These are phyloP conservation scores for Ascochyta viciae-villosae DNA, from an alignment of 2,329 filamentous ascomycete genomes.

Conservation along the genomic window DNA sequence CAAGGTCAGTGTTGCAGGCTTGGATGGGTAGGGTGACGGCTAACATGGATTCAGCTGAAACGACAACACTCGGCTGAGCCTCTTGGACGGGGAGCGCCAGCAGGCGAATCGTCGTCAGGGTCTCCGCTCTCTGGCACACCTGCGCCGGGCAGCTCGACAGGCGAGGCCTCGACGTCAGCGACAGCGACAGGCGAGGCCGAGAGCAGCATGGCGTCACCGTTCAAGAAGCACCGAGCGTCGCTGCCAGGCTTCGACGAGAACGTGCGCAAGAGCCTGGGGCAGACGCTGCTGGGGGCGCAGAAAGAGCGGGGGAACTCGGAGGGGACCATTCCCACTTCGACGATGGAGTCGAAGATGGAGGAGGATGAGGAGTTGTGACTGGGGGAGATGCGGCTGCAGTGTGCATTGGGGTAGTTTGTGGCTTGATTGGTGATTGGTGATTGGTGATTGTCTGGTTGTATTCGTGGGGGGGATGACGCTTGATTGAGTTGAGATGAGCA, in stretches of 20 bases:
- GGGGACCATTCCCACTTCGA: slow-evolving; percentile 33
- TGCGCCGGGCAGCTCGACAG: slow-evolving; percentile 20
- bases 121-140: slow-evolving; percentile 33
- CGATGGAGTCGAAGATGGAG: slow-evolving; percentile 46
- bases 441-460: too few species aligned
- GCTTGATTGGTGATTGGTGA: background rate
- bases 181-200: slow-evolving; percentile 46
- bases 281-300: slow-evolving; percentile 39
- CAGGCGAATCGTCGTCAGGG: slow-evolving; percentile 31
- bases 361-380: slow-evolving; percentile 56
- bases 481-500: too few species aligned
- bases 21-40: background rate
- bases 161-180: slow-evolving; percentile 32
- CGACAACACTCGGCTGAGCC: slow-evolving; percentile 79
- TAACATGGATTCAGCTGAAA: slow-evolving; percentile 68
- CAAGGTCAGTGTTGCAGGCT: slow-evolving; percentile 62
- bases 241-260: slow-evolving; percentile 58
- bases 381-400: slow-evolving; percentile 31
- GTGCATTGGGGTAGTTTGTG: slow-evolving; percentile 27
- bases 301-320: slow-evolving; percentile 45
- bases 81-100: slow-evolving; percentile 52
- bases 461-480: too few species aligned
- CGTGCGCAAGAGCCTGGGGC: slow-evolving; percentile 46
- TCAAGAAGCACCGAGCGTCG: slow-evolving; percentile 77
- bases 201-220: slow-evolving; percentile 69